Conservation (phyloP, 148 eudicot genomes). For the Bassia scoparia region DNA sequence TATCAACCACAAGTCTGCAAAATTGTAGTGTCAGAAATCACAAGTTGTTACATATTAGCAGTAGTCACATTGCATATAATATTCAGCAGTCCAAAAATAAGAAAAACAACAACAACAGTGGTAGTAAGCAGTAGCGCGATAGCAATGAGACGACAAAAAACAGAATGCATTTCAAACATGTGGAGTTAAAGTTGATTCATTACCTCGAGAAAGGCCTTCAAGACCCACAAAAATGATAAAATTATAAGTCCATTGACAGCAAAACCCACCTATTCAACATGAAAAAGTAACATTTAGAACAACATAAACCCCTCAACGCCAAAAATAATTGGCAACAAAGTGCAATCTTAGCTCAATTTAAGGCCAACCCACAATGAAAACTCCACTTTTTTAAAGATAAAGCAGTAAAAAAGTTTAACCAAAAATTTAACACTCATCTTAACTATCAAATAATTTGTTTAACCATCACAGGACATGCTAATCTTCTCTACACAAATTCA, state of each 20-base stretch:
- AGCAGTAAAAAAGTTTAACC: too few species aligned
- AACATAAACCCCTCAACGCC: not conserved
- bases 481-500: too few species aligned
- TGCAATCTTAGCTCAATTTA: too few species aligned
- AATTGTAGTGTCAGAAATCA: not conserved
- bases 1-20: slow-evolving; percentile 6
- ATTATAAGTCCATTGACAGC: slow-evolving; percentile 84
- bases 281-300: too few species aligned
- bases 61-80: too few species aligned
- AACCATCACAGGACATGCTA: too few species aligned
- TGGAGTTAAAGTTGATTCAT: not conserved
- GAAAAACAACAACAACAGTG: not conserved
- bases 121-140: not conserved
- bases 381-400: too few species aligned
- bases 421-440: too few species aligned
- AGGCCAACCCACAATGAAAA: too few species aligned
- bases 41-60: not conserved
- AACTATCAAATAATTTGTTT: too few species aligned
- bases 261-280: slow-evolving; percentile 64
- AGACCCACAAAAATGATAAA: slow-evolving; percentile 80
- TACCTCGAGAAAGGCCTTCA: slow-evolving; percentile 97
- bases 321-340: too few species aligned
- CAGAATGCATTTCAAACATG: not conserved
- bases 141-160: not conserved
- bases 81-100: not conserved